Evolutionary conservation across 2,329 filamentous ascomycete species (phyloP).

Genomic region (Alternaria sp.): DNA sequence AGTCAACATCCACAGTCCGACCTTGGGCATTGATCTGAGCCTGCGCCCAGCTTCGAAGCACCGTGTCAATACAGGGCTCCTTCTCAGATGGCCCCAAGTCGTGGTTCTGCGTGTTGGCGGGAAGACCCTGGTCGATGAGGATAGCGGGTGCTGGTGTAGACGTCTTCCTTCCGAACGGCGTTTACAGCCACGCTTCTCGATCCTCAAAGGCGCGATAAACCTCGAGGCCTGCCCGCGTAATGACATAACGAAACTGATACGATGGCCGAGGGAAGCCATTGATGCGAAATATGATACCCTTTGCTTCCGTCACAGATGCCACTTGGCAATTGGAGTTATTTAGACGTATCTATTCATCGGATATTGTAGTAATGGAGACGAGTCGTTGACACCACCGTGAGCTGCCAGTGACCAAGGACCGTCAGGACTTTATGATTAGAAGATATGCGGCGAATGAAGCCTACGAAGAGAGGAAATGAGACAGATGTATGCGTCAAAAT

Average conservation of each 20-base stretch:
- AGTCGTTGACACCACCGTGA: constrained; percentile 7
- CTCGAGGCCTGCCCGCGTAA: constrained; percentile 21
- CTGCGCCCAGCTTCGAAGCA: too few species aligned
- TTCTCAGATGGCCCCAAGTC: too few species aligned
- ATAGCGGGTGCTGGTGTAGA: too few species aligned
- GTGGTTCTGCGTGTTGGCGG: too few species aligned
- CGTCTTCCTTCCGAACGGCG: too few species aligned
- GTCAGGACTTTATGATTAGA: neutral
- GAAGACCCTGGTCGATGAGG: too few species aligned
- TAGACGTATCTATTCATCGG: constrained; percentile 3
- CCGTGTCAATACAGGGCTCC: too few species aligned
- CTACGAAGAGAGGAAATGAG: neutral
- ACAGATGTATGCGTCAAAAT: neutral
- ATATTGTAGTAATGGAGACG: neutral
- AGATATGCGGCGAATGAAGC: too few species aligned
- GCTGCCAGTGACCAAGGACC: neutral
- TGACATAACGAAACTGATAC: constrained; percentile 52
- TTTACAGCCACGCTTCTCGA: too few species aligned
- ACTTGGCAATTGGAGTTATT: neutral
- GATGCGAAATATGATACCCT: constrained; percentile 51
- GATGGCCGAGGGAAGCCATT: constrained; percentile 60
- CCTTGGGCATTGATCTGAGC: too few species aligned
- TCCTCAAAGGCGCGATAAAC: constrained; percentile 10
- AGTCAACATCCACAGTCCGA: too few species aligned
- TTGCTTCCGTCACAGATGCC: neutral